Evolutionary conservation across 176 grass and related monocot genomes (phyloP).

Genomic region (Oryza longistaminata): DNA sequence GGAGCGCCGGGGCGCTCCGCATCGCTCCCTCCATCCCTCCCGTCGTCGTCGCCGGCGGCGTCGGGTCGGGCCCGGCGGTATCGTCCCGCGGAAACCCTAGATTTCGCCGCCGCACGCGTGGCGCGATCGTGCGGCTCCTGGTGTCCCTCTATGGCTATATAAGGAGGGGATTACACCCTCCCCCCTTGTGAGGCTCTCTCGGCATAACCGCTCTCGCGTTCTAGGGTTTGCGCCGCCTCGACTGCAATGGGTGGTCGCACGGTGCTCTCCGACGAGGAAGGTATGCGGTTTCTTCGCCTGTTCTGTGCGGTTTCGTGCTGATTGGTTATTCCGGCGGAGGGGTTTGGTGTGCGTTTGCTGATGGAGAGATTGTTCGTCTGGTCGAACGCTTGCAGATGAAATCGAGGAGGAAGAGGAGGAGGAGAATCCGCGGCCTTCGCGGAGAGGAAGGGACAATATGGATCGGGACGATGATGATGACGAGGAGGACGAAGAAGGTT

Average conservation of each 20-base stretch:
- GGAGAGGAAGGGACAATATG: constrained; percentile 39
- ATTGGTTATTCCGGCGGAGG: background rate
- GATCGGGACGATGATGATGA: constrained; percentile 62
- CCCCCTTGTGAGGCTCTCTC: constrained; percentile 10
- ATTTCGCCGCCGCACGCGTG: background rate
- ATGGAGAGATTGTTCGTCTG: constrained; percentile 25
- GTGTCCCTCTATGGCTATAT: constrained; percentile 19
- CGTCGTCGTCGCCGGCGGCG: background rate
- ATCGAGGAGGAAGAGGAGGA: constrained; percentile 54
- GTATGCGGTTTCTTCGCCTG: constrained; percentile 27
- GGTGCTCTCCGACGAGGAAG: constrained; percentile 88
- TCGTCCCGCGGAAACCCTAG: constrained; percentile 33
- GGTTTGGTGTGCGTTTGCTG: constrained; percentile 25
- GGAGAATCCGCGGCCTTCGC: constrained; percentile 45
- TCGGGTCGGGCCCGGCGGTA: background rate
- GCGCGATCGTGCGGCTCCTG: constrained; percentile 4
- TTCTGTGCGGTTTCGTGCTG: background rate
- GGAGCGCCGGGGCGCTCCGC: background rate
- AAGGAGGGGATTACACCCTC: background rate
- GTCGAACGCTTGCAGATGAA: constrained; percentile 58
- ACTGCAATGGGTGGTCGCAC: constrained; percentile 59
- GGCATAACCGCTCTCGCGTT: constrained; percentile 23
- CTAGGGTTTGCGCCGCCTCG: constrained; percentile 55
- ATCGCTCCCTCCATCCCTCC: background rate
- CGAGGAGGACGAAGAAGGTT: constrained; percentile 81